Conservation (phyloP, 257 asterid genomes). For the Scutellaria baicalensis region DNA sequence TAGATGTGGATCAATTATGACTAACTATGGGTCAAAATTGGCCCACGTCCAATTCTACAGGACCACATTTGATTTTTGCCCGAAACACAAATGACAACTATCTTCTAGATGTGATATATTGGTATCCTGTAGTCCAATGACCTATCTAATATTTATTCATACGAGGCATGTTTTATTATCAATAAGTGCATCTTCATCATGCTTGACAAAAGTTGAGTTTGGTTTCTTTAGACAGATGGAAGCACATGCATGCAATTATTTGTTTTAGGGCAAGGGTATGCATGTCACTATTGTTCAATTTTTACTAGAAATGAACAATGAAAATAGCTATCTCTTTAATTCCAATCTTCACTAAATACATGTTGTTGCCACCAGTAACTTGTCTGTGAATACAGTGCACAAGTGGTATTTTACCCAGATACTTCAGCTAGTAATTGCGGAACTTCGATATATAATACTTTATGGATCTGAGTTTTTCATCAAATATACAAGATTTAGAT, state of each 20-base stretch:
- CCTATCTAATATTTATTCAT: background rate
- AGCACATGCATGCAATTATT: background rate
- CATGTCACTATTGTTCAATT: background rate
- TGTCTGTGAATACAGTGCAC: background rate
- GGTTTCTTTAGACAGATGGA: background rate
- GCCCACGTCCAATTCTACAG: too few relatives aligned
- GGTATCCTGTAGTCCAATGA: background rate
- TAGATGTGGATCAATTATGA: too few relatives aligned
- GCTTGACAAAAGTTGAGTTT: background rate
- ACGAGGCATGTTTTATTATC: background rate
- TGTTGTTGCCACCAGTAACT: background rate
- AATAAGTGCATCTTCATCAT: background rate
- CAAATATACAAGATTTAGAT: background rate
- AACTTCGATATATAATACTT: background rate
- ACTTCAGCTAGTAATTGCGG: background rate
- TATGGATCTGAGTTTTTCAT: background rate
- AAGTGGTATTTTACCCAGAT: background rate
- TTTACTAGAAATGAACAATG: background rate
- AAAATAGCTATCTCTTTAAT: background rate
- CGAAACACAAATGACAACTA: background rate
- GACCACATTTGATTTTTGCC: too few relatives aligned
- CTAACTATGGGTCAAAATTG: too few relatives aligned
- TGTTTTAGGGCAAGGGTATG: constrained; percentile 2
- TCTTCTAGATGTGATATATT: background rate
- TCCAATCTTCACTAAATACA: background rate